Conservation (phyloP, 176 grass and related monocot genomes). For the Coix lacrymajobi region DNA sequence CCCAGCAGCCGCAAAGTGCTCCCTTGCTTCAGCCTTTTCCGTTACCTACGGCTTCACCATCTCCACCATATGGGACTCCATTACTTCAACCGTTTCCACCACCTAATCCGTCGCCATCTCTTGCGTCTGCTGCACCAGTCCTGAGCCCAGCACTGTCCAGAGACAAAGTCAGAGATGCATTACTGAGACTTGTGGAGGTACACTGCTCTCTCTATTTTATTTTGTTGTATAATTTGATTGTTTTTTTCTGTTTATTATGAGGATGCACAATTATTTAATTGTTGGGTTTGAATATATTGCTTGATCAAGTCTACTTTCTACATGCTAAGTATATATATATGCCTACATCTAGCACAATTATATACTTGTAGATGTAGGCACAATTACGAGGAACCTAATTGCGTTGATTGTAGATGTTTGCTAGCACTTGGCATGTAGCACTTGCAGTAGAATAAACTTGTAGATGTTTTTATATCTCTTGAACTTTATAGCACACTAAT, state of each 20-base stretch:
- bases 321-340: no score
- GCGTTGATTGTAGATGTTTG: no score
- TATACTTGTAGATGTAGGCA: no score
- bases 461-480: background rate
- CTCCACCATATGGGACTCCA: conserved; percentile 50
- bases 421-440: background rate
- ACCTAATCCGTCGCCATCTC: conserved; percentile 39
- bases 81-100: conserved; percentile 49
- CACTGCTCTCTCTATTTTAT: background rate
- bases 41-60: conserved; percentile 32
- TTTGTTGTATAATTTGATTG: background rate
- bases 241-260: background rate
- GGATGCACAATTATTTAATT: background rate
- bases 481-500: background rate
- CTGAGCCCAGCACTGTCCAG: conserved; percentile 27
- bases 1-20: conserved; percentile 40
- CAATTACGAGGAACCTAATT: no score
- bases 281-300: background rate
- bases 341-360: no score
- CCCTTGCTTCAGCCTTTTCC: conserved; percentile 58
- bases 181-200: conserved; percentile 60
- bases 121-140: conserved; percentile 36
- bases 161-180: conserved; percentile 47
- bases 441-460: background rate
- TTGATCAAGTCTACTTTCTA: background rate